Percentiles rank a stretch among this genome's conserved stretches.
Evolutionary conservation across 176 grass and related monocot species (phyloP).

Genomic region (Cenchrus purpureus): DNA sequence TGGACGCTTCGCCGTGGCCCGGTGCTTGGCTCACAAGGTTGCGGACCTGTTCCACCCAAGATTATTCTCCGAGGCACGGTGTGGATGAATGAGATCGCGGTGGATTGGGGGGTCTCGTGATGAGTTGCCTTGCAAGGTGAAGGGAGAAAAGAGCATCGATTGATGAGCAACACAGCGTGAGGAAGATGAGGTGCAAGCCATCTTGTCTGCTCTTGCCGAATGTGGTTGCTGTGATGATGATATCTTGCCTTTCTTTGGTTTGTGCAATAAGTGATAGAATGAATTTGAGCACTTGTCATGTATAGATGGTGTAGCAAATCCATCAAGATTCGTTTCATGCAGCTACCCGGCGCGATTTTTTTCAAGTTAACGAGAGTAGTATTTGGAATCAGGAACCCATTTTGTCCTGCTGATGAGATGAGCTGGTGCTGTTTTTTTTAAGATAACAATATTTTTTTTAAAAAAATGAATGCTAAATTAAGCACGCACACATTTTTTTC

Average conservation of each 20-base stretch:
- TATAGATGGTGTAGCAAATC: neutral
- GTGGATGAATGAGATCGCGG: neutral
- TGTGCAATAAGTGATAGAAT: neutral
- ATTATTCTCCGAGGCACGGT: neutral
- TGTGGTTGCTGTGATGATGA: neutral
- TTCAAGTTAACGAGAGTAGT: neutral
- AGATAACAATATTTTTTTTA: no score
- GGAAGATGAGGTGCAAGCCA: constrained; percentile 44
- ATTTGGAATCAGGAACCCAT: no score
- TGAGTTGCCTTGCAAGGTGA: constrained; percentile 31
- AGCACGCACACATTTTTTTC: neutral
- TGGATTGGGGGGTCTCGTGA: neutral
- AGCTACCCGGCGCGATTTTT: neutral
- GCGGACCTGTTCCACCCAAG: neutral
- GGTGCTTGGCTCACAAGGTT: neutral
- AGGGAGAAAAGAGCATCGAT: neutral
- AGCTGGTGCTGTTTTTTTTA: no score
- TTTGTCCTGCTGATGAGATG: neutral
- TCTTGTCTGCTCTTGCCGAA: neutral
- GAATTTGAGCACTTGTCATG: neutral
- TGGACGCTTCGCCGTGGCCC: neutral
- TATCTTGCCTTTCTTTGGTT: neutral
- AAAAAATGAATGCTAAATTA: neutral
- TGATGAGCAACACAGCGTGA: neutral
- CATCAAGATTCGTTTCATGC: neutral